Evolutionary conservation across 1,284 basidiomycete genomes (phyloP).

Genomic region (Rhodotorula sp.): DNA sequence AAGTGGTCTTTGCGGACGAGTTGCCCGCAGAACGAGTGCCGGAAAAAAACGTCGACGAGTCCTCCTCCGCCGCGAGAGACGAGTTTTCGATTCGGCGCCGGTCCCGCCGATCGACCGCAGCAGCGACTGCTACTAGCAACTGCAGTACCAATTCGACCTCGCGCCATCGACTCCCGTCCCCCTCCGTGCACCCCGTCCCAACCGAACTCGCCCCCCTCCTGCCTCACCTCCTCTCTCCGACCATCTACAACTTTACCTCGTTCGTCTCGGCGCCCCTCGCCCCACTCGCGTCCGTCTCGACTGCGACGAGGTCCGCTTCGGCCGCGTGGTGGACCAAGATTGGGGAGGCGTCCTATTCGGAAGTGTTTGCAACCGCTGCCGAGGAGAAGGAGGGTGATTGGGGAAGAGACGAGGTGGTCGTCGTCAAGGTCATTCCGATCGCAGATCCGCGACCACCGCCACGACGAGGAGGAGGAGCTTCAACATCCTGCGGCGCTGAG

Average conservation of each 20-base stretch:
- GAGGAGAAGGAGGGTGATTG: conserved; percentile 9
- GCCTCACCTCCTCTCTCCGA: not conserved
- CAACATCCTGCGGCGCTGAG: conserved; percentile 36
- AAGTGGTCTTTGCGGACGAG: not conserved
- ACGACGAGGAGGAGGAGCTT: conserved; percentile 31
- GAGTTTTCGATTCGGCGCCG: not conserved
- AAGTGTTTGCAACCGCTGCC: conserved; percentile 81
- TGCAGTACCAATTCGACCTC: not conserved
- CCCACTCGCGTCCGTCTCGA: conserved; percentile 26
- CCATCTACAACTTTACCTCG: conserved; percentile 9
- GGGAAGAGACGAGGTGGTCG: conserved; percentile 56
- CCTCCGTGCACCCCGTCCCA: not conserved
- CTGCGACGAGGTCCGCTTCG: not conserved
- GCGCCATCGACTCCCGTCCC: not conserved
- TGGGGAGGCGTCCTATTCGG: conserved; percentile 94
- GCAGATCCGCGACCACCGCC: conserved; percentile 17
- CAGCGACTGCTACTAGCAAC: too few species aligned
- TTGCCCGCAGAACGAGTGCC: too few species aligned
- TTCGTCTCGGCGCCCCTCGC: conserved; percentile 1
- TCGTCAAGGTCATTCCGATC: conserved; percentile 78
- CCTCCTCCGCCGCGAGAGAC: not conserved
- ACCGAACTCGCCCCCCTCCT: not conserved
- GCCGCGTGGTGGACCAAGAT: conserved; percentile 61
- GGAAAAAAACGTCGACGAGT: too few species aligned
- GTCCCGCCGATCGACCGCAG: not conserved